phyloP scores from a whole-genome alignment of 225 moss, liverwort and hornwort genomes.

The Polytrichum formosum region DNA sequence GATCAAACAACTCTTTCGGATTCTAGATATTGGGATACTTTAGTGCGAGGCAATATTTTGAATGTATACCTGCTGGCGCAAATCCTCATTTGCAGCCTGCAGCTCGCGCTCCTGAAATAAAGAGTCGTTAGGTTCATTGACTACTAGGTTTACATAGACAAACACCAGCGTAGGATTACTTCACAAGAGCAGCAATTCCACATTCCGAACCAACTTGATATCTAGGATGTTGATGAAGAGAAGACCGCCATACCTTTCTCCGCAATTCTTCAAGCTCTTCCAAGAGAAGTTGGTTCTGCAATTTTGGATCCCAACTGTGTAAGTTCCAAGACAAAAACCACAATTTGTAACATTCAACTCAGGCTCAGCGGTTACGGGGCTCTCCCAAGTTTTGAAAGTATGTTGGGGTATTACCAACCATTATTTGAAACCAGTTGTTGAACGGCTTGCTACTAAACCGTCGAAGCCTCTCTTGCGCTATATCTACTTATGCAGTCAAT shows the following conservation, averaged over 20 bases:
- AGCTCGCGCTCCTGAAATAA: constrained; percentile 46
- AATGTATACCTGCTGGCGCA: constrained; percentile 40
- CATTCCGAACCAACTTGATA: neutral
- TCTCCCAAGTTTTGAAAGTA: too few relatives aligned
- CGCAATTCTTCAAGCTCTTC: constrained; percentile 83
- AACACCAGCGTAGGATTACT: neutral
- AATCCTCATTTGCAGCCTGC: constrained; percentile 46
- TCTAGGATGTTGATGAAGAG: neutral
- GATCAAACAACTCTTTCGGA: too few relatives aligned
- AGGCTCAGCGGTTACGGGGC: too few relatives aligned
- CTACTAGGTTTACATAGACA: neutral
- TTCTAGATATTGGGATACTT: too few relatives aligned
- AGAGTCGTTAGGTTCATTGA: neutral
- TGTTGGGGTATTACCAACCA: too few relatives aligned
- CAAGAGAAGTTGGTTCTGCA: constrained; percentile 77
- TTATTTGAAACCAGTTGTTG: too few relatives aligned
- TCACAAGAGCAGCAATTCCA: neutral
- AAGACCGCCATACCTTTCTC: constrained; percentile 52
- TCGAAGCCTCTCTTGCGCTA: too few relatives aligned
- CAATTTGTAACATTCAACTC: too few relatives aligned
- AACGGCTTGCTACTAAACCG: too few relatives aligned
- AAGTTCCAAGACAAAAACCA: too few relatives aligned
- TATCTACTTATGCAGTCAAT: too few relatives aligned
- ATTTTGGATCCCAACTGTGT: neutral
- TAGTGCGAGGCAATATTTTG: neutral